Conservation (phyloP, 306 rosid genomes). For the Begonia masoniana region DNA sequence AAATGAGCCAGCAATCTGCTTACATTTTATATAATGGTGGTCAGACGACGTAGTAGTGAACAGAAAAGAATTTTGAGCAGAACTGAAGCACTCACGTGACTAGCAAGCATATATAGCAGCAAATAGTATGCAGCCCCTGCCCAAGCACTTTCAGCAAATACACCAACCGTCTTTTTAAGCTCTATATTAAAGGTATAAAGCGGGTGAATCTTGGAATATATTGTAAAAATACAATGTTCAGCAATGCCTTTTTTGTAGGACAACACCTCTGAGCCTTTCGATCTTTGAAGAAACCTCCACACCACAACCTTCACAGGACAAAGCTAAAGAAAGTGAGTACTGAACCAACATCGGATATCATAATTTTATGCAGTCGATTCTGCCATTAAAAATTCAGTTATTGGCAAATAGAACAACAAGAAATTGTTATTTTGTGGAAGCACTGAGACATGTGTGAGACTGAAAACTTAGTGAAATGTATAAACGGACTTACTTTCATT, state of each 20-base stretch:
- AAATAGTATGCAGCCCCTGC: slow-evolving; percentile 77
- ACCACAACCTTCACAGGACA: slow-evolving; percentile 45
- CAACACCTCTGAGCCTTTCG: slow-evolving; percentile 41
- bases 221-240: slow-evolving; percentile 50
- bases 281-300: slow-evolving; percentile 33
- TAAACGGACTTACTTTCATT: too few species aligned
- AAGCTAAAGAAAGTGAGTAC: too few species aligned
- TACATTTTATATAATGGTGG: background rate
- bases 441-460: too few species aligned
- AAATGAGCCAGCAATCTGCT: slow-evolving; percentile 62
- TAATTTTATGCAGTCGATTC: too few species aligned
- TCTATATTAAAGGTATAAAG: slow-evolving; percentile 61
- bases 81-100: slow-evolving; percentile 53
- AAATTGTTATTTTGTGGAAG: too few species aligned
- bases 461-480: too few species aligned
- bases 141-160: slow-evolving; percentile 75
- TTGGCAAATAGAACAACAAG: too few species aligned
- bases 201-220: slow-evolving; percentile 66
- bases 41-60: too few species aligned
- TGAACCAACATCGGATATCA: too few species aligned
- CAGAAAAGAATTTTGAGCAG: background rate
- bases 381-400: too few species aligned
- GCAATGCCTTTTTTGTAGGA: slow-evolving; percentile 49
- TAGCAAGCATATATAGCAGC: slow-evolving; percentile 74
- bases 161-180: slow-evolving; percentile 79